Evolutionary conservation across 2,329 filamentous ascomycete genomes (phyloP), one percentile per base, ranked within the genome.

Genomic region (Lasiodiplodia citricola): DNA sequence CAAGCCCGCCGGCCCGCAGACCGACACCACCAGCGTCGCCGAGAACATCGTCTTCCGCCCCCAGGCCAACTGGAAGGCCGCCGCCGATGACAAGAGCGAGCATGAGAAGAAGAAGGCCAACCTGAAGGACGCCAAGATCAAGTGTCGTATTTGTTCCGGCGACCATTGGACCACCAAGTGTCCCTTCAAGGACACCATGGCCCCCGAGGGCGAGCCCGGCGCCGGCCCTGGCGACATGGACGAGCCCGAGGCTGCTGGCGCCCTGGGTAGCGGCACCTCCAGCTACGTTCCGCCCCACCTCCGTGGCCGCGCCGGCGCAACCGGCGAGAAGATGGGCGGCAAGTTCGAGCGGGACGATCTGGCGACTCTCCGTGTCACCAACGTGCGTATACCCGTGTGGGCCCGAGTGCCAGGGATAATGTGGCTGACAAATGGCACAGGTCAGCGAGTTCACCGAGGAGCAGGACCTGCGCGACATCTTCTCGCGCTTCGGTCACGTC

Each of bases 141-240:
- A 98, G 88, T 99, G 96, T 84, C 92, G 96, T 87, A 98, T 99
- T 80, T 99, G 96, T 86, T 92, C 91, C 80, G 96, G 95, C 80
- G 96, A 99, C 87, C 96, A 99, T 89, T 99, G 98, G 87, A 99
- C 96, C 52, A 95, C 95, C 74, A 91, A 96, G 81, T 99, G 96
- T 89, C 96, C 96, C 44, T 99, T 97, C 91, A 99, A 98, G 87
- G 96, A 98, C 81, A 99, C 95, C 76, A 97, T 99, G 94, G 94
- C 95, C 44, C 96, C 92, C 47, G 89, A 94, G 70, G 83, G 83
- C 72, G 83, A 83, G 72, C 74, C 75, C 18, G 79, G 78, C 50
- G 78, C 79, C 25, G 86, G 82, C 71, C 72, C 77, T 18, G 81
- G 81, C 28, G 86, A 86, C 55, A 85, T 82, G 35, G 82, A 80